Evolutionary conservation across 2,329 filamentous ascomycete genomes (phyloP).

Genomic region (Curvularia sp.): DNA sequence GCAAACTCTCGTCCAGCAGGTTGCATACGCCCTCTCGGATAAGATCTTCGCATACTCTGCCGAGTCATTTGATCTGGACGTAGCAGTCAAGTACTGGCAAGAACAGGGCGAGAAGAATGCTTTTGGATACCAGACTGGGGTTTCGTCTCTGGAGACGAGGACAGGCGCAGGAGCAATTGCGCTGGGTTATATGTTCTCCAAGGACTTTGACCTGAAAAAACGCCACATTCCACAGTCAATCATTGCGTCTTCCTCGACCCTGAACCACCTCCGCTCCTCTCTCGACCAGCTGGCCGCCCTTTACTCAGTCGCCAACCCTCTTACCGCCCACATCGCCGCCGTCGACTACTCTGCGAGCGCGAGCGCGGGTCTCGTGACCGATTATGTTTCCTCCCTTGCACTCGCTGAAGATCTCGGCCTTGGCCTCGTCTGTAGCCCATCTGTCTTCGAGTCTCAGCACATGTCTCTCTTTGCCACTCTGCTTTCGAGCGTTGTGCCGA

Average conservation of each 20-base stretch:
- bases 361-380: constrained; percentile 76
- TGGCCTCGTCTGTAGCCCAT: constrained; percentile 82
- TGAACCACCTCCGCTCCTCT: constrained; percentile 80
- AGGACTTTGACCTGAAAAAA: constrained; percentile 92
- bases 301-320: constrained; percentile 89
- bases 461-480: constrained; percentile 90
- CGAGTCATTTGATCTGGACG: constrained; percentile 88
- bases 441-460: constrained; percentile 91
- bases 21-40: constrained; percentile 93
- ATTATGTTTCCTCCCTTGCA: constrained; percentile 82
- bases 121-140: constrained; percentile 78
- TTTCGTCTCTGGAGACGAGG: constrained; percentile 84
- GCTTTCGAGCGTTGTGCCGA: constrained; percentile 78
- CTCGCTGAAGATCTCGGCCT: constrained; percentile 90
- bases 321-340: constrained; percentile 90
- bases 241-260: constrained; percentile 81
- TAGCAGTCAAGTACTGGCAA: constrained; percentile 81
- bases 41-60: constrained; percentile 98
- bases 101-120: constrained; percentile 75
- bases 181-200: constrained; percentile 96
- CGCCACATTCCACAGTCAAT: constrained; percentile 90
- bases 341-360: constrained; percentile 78
- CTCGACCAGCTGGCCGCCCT: constrained; percentile 91
- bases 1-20: constrained; percentile 92
- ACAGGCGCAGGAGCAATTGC: constrained; percentile 89